These are phyloP conservation scores for Plasmopara viticola DNA, from an alignment of 352 stramenopile species.

Conservation along the genomic window DNA sequence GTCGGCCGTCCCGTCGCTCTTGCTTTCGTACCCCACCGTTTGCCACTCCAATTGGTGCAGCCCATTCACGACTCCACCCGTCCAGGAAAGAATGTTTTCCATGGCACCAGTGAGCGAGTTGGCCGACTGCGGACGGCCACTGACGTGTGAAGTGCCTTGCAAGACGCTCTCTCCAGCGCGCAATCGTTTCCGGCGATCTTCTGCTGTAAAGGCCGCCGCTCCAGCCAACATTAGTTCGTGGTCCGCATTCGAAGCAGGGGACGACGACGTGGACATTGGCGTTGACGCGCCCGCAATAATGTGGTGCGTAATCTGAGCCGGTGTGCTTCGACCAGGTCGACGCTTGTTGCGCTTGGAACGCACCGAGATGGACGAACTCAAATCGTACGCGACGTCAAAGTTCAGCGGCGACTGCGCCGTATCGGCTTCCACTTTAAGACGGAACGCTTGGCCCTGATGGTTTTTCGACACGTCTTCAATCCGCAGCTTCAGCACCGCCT, in stretches of 20 bases:
- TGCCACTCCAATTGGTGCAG: slow-evolving; percentile 81
- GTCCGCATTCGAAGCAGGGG: slow-evolving; percentile 59
- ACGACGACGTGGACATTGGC: slow-evolving; percentile 60
- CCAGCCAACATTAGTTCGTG: slow-evolving; percentile 45
- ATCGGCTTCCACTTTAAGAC: slow-evolving; percentile 88
- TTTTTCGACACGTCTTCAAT: slow-evolving; percentile 97
- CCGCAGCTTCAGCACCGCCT: slow-evolving; percentile 82
- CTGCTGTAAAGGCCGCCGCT: slow-evolving; percentile 39
- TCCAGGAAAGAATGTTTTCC: slow-evolving; percentile 73
- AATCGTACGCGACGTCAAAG: slow-evolving; percentile 87
- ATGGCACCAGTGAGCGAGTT: slow-evolving; percentile 58
- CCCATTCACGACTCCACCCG: slow-evolving; percentile 59
- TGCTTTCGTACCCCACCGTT: slow-evolving; percentile 73
- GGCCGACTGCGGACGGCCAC: slow-evolving; percentile 20
- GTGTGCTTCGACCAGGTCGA: slow-evolving; percentile 45
- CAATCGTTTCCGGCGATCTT: slow-evolving; percentile 70
- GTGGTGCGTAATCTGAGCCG: slow-evolving; percentile 57
- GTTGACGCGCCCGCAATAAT: slow-evolving; percentile 65
- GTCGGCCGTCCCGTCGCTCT: slow-evolving; percentile 58
- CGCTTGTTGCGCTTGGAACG: slow-evolving; percentile 94
- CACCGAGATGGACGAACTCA: slow-evolving; percentile 89
- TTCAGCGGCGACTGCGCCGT: slow-evolving; percentile 81
- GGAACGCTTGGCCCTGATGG: slow-evolving; percentile 93
- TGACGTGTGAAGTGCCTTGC: slow-evolving; percentile 24
- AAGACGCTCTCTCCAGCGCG: slow-evolving; percentile 28